Conservation (phyloP, 768 basidiomycete genomes). For the Lyophyllum semitale region DNA sequence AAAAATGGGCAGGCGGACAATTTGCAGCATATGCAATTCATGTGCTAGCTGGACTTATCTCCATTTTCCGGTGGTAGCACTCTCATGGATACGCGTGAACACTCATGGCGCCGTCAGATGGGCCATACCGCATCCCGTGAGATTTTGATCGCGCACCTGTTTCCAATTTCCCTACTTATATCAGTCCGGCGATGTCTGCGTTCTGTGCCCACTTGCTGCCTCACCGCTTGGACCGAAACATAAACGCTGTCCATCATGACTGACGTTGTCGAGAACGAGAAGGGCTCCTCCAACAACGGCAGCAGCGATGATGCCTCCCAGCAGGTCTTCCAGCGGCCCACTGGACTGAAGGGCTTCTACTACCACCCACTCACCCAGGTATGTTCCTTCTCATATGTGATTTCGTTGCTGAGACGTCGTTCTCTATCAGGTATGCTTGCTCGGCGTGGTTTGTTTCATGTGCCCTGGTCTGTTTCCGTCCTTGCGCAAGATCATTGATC, state of each 20-base stretch:
- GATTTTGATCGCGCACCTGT: constrained; percentile 15
- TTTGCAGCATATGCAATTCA: not conserved
- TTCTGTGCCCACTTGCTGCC: constrained; percentile 11
- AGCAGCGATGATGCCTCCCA: constrained; percentile 17
- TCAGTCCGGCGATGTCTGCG: constrained; percentile 3
- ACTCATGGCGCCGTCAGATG: constrained; percentile 16
- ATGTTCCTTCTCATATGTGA: not conserved
- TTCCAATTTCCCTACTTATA: constrained; percentile 21
- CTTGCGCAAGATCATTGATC: not conserved
- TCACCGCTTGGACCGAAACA: constrained; percentile 2
- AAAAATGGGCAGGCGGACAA: not conserved
- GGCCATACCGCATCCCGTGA: constrained; percentile 13
- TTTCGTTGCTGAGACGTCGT: not conserved
- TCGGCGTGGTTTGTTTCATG: constrained; percentile 75
- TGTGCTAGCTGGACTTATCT: constrained; percentile 9
- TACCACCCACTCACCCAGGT: constrained; percentile 26
- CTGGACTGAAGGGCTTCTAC: constrained; percentile 22
- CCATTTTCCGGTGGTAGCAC: constrained; percentile 4
- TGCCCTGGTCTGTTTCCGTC: constrained; percentile 43
- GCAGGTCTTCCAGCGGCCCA: constrained; percentile 21
- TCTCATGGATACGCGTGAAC: constrained; percentile 4
- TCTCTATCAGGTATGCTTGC: constrained; percentile 43
- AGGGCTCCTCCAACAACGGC: constrained; percentile 16
- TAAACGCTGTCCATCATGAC: constrained; percentile 14
- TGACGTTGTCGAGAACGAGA: constrained; percentile 20